Percentiles rank a stretch among this genome's conserved stretches.
Conservation (phyloP, 148 eudicot genomes). For the Dianthus caryophyllus region DNA sequence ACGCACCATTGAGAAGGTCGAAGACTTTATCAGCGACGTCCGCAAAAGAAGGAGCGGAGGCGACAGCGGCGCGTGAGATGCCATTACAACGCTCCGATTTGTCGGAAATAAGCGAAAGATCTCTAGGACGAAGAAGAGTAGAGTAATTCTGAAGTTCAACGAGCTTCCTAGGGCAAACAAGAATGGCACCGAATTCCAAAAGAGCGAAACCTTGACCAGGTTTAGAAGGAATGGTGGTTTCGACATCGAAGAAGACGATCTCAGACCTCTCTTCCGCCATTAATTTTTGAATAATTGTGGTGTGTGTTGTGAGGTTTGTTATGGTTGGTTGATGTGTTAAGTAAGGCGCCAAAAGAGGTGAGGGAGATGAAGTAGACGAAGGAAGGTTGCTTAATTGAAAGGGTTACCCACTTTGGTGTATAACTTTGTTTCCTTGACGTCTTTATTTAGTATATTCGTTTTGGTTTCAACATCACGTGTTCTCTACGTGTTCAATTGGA, state of each 20-base stretch:
- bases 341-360: constrained; percentile 17
- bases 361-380: no score
- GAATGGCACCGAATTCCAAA: constrained; percentile 85
- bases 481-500: no score
- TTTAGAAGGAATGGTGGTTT: constrained; percentile 67
- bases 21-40: constrained; percentile 60
- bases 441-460: no score
- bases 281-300: not conserved
- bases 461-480: no score
- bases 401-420: constrained; percentile 7
- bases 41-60: constrained; percentile 52
- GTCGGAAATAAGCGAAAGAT: constrained; percentile 42
- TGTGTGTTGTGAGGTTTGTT: not conserved
- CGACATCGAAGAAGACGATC: constrained; percentile 83
- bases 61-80: constrained; percentile 56
- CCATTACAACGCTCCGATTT: constrained; percentile 60
- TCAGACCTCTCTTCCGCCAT: constrained; percentile 42
- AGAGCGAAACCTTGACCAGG: constrained; percentile 49
- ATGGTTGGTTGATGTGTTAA: not conserved
- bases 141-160: constrained; percentile 73
- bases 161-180: constrained; percentile 81
- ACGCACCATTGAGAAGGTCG: constrained; percentile 39
- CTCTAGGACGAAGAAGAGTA: constrained; percentile 56
- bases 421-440: no score
- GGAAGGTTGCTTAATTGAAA: constrained; percentile 12